Conservation (phyloP, 805 yeast genomes). For the Torulaspora quercuum region DNA sequence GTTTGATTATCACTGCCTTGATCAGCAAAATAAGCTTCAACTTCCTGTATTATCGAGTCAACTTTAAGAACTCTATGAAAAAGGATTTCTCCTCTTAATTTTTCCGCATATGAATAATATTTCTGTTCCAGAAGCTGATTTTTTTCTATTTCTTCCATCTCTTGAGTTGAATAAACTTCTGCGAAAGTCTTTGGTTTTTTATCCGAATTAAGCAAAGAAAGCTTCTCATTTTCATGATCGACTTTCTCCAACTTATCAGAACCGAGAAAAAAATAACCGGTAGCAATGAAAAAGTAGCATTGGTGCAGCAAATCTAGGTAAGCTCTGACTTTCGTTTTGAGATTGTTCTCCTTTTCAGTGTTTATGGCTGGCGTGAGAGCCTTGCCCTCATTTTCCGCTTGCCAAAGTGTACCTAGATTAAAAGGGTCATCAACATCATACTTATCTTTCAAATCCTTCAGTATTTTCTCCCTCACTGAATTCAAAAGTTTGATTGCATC, state of each 20-base stretch:
- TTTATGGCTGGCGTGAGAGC: slow-evolving; percentile 1
- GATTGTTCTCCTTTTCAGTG: slow-evolving; percentile 6
- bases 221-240: slow-evolving; percentile 32
- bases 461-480: slow-evolving; percentile 38
- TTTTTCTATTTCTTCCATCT: slow-evolving; percentile 26
- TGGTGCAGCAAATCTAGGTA: slow-evolving; percentile 62
- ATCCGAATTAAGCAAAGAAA: slow-evolving; percentile 11
- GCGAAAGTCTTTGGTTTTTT: slow-evolving; percentile 18
- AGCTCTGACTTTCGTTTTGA: slow-evolving; percentile 20
- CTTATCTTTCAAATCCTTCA: slow-evolving; percentile 23
- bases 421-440: slow-evolving; percentile 23
- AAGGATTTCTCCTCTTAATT: slow-evolving; percentile 50
- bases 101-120: slow-evolving; percentile 61
- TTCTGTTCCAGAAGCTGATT: slow-evolving; percentile 48
- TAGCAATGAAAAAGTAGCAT: slow-evolving; percentile 69
- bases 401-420: slow-evolving; percentile 4
- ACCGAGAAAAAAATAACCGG: slow-evolving; percentile 32
- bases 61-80: slow-evolving; percentile 37
- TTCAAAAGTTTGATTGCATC: slow-evolving; percentile 50
- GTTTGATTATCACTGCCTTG: slow-evolving; percentile 1
- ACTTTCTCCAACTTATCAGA: slow-evolving; percentile 28
- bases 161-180: slow-evolving; percentile 28
- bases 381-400: slow-evolving; percentile 1
- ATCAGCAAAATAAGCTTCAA: slow-evolving; percentile 20
- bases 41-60: slow-evolving; percentile 25